Conservation (phyloP, 2,329 filamentous ascomycete genomes). For the Fusarium verrucosum region DNA sequence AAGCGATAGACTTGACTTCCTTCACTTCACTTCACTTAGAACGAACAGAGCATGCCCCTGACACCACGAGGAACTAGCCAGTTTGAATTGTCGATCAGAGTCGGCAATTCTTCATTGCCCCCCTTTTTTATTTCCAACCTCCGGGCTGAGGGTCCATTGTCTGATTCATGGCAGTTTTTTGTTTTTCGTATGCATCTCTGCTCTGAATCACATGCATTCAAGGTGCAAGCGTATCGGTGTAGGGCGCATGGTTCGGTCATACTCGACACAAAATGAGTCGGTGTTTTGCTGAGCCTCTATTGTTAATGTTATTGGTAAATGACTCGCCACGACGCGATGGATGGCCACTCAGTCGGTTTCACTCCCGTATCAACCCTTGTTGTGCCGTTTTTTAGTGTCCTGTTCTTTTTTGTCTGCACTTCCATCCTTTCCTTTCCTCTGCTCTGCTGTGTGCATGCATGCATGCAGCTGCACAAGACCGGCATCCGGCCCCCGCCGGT, state of each 20-base stretch:
- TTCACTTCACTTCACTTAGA: too few relatives aligned
- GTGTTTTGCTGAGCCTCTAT: not conserved
- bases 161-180: conserved; percentile 13
- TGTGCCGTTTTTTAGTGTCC: conserved; percentile 19
- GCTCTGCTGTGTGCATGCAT: conserved; percentile 14
- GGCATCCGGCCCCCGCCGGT: conserved; percentile 41
- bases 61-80: conserved; percentile 24
- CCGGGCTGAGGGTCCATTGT: not conserved
- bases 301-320: conserved; percentile 15
- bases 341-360: conserved; percentile 19
- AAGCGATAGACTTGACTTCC: conserved; percentile 29
- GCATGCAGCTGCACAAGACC: conserved; percentile 41
- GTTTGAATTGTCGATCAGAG: conserved; percentile 36
- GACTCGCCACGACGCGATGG: conserved; percentile 32
- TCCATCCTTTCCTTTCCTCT: too few relatives aligned
- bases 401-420: conserved; percentile 25
- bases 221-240: not conserved
- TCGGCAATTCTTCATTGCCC: conserved; percentile 31
- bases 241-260: not conserved
- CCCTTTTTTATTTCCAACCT: conserved; percentile 23
- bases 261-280: not conserved
- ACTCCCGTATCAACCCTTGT: conserved; percentile 13
- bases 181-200: not conserved
- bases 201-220: conserved; percentile 30
- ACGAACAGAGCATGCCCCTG: conserved; percentile 5